Evolutionary conservation across 164 flowering plant genomes (phyloP).

Genomic region (Taxillus chinensis): DNA sequence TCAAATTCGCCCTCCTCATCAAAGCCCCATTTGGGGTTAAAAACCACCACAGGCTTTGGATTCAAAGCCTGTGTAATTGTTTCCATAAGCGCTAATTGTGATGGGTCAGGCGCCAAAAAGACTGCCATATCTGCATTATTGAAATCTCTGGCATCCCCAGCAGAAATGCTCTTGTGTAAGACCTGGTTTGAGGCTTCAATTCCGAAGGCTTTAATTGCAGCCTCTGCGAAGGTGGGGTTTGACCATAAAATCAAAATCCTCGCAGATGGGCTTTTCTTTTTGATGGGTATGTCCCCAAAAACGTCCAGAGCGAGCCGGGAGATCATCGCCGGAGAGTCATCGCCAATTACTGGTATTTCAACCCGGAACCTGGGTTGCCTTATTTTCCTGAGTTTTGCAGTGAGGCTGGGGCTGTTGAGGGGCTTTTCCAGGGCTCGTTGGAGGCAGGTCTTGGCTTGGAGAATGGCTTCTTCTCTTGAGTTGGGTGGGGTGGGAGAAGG

Average conservation of each 20-base stretch:
- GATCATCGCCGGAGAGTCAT: slow-evolving; percentile 56
- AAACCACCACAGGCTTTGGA: slow-evolving; percentile 67
- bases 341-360: slow-evolving; percentile 74
- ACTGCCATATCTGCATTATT: slow-evolving; percentile 53
- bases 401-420: slow-evolving; percentile 60
- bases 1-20: slow-evolving; percentile 58
- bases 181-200: slow-evolving; percentile 17
- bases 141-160: slow-evolving; percentile 21
- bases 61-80: slow-evolving; percentile 26
- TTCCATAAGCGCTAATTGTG: slow-evolving; percentile 34
- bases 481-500: slow-evolving; percentile 50
- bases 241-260: slow-evolving; percentile 58
- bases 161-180: slow-evolving; percentile 30
- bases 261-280: slow-evolving; percentile 37
- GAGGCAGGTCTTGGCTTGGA: slow-evolving; percentile 72
- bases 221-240: slow-evolving; percentile 18
- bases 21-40: slow-evolving; percentile 69
- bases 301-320: slow-evolving; percentile 44
- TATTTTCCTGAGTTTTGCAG: slow-evolving; percentile 59
- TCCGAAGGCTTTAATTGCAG: slow-evolving; percentile 30
- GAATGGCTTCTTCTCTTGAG: slow-evolving; percentile 75
- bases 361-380: slow-evolving; percentile 64
- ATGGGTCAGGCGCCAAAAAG: slow-evolving; percentile 49
- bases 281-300: slow-evolving; percentile 42
- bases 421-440: slow-evolving; percentile 57